A percentile compares a stretch with the other conserved stretches of the same genome.
phyloP scores from a whole-genome alignment of 768 basidiomycete species.

The Hypsizygus marmoreus region DNA sequence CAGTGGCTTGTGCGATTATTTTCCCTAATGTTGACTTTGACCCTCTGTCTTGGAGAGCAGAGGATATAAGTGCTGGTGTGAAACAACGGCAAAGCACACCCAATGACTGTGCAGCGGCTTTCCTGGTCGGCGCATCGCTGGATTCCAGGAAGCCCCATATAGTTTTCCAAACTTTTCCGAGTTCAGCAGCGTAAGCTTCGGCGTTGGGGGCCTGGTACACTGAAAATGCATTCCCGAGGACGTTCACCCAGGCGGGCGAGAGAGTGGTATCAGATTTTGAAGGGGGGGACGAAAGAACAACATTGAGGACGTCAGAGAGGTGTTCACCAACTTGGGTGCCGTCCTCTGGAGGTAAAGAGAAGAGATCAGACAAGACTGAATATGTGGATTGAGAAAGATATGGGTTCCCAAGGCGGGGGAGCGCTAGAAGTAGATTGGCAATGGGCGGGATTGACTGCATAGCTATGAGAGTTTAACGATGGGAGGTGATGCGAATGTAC shows the following conservation, averaged over 20 bases:
- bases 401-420: conserved; percentile 86
- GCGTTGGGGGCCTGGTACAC: conserved; percentile 57
- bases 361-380: conserved; percentile 81
- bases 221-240: conserved; percentile 73
- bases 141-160: conserved; percentile 82
- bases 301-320: conserved; percentile 62
- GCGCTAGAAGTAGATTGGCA: conserved; percentile 68
- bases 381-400: conserved; percentile 90
- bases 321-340: conserved; percentile 52
- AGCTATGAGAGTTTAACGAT: conserved; percentile 3
- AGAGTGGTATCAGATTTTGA: conserved; percentile 67
- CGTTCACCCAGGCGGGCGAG: conserved; percentile 76
- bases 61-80: conserved; percentile 57
- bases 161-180: conserved; percentile 70
- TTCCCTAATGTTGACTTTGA: conserved; percentile 58
- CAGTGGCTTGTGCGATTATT: conserved; percentile 63
- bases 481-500: conserved; percentile 29
- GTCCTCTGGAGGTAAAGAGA: conserved; percentile 55
- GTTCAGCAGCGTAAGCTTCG: conserved; percentile 51
- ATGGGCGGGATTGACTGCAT: conserved; percentile 72
- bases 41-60: conserved; percentile 50
- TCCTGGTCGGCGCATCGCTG: conserved; percentile 57
- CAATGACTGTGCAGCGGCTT: conserved; percentile 64
- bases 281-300: conserved; percentile 70
- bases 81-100: conserved; percentile 70